Base-by-base conservation (phyloP, 352 stramenopile species). In the Phytophthora europaea region DNA sequence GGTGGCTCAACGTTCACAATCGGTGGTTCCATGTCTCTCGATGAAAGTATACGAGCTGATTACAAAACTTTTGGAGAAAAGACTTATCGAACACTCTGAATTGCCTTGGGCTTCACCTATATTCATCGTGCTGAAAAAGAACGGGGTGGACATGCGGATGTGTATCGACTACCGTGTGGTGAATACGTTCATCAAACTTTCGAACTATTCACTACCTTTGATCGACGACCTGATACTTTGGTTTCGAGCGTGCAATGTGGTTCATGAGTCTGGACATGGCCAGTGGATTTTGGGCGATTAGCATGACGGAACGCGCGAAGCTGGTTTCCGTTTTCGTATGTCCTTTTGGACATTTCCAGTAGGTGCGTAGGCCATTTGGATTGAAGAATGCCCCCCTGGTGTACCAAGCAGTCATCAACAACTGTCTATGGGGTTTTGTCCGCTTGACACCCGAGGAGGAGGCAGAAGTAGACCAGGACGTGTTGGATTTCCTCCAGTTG, bases 151-250 rank as follows among this genome's bases (percentile, higher is more conserved):
- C 23, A 65, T 71, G 4, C 40, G 64, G 3, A 61, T 65, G n/a
- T 71, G 73, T 16, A 77, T 80, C 15, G 69, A 80, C 13, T 77
- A 70, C 7, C 48, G 64, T 0, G 6, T 20, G 3, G 64, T 80
- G 51, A 74, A 77, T 23, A 0, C 22, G 1, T 69, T 77, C 8
- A 60, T 67, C 12, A 45, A 60, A 20, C 47, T 79, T 2, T 43
- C 56, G 10, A 70, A 52, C 12, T 77, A 80, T 10, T 64, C 73
- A 0, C 45, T 80, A 1, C 48, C 59, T 0, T 6, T 77, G 4
- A 78, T 81, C 34, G 65, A 81, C 18, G 70, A 81, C 12, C 52
- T n/a, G n/a, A n/a, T 78, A 0, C 40, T 80, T 68, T 15, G 72
- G 64, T 43, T 82, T 79, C n/a, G 58, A 73, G 4, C 2, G 26